Conservation (phyloP, 208 protist genomes). For the Porcisia hertigi region DNA sequence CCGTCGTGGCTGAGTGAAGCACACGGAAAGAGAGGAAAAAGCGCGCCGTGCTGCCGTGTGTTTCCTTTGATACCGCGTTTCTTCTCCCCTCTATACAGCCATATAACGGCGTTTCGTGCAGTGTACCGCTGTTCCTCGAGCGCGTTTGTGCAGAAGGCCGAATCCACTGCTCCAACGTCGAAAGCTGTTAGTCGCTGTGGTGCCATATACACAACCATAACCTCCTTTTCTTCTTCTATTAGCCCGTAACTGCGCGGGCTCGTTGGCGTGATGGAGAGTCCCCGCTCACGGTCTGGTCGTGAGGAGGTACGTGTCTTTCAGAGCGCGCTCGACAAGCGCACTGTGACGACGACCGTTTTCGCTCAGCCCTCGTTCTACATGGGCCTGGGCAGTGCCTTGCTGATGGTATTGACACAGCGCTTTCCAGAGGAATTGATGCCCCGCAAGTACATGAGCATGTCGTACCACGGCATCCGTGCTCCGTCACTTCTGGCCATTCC, state of each 20-base stretch:
- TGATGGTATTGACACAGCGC: slow-evolving; percentile 80
- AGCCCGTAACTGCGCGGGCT: too few species aligned
- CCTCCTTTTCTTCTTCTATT: slow-evolving; percentile 8
- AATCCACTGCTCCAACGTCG: neutral
- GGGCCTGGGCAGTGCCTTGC: slow-evolving; percentile 65
- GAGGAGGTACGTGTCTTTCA: slow-evolving; percentile 85
- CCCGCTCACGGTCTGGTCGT: slow-evolving; percentile 2
- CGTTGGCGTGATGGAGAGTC: slow-evolving; percentile 4
- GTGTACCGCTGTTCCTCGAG: neutral
- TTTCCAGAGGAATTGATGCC: slow-evolving; percentile 85
- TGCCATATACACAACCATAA: neutral
- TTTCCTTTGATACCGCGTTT: neutral
- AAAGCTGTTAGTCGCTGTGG: neutral
- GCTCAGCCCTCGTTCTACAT: slow-evolving; percentile 84
- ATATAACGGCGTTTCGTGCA: neutral
- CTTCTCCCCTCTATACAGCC: neutral
- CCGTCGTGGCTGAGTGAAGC: too few species aligned
- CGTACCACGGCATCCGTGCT: slow-evolving; percentile 78
- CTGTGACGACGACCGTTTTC: slow-evolving; percentile 71
- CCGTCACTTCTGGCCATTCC: slow-evolving; percentile 74
- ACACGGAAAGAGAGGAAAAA: neutral
- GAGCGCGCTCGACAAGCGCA: slow-evolving; percentile 71
- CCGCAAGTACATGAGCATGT: slow-evolving; percentile 70
- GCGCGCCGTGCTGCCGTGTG: neutral
- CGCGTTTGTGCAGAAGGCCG: neutral